These are phyloP conservation scores for Claviceps sp. DNA, from an alignment of 2,329 filamentous ascomycete species.

Conservation along the genomic window DNA sequence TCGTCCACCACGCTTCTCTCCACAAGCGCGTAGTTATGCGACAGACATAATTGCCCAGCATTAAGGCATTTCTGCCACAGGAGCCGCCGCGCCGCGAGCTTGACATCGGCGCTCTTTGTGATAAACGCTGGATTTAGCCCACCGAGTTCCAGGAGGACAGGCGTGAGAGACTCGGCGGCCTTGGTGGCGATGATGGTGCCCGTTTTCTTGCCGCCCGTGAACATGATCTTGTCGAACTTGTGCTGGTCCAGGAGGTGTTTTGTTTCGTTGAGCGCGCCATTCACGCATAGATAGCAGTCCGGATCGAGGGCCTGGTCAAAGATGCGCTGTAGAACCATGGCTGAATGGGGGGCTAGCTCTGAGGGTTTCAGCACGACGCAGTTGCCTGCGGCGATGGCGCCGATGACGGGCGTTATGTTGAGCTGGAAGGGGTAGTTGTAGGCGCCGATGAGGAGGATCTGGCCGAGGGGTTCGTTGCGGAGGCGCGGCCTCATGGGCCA, in stretches of 20 bases:
- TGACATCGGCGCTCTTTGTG: slow-evolving; percentile 67
- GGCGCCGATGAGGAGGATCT: slow-evolving; percentile 73
- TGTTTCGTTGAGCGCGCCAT: slow-evolving; percentile 70
- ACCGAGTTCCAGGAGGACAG: slow-evolving; percentile 79
- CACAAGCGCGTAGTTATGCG: slow-evolving; percentile 82
- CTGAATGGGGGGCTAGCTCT: slow-evolving; percentile 63
- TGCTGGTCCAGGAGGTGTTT: slow-evolving; percentile 61
- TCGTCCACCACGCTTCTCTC: slow-evolving; percentile 58
- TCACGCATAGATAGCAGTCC: slow-evolving; percentile 61
- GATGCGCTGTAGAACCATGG: slow-evolving; percentile 68
- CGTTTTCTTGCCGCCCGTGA: slow-evolving; percentile 69
- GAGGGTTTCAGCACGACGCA: slow-evolving; percentile 85
- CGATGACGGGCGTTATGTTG: slow-evolving; percentile 63
- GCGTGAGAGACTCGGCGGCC: slow-evolving; percentile 78
- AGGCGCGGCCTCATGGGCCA: slow-evolving; percentile 60
- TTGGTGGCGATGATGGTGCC: slow-evolving; percentile 83
- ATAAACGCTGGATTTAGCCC: slow-evolving; percentile 87
- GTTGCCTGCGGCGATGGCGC: slow-evolving; percentile 86
- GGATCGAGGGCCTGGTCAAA: slow-evolving; percentile 64
- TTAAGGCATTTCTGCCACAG: slow-evolving; percentile 83
- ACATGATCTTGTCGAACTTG: slow-evolving; percentile 98
- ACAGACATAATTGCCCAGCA: slow-evolving; percentile 83
- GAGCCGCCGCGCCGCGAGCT: slow-evolving; percentile 68
- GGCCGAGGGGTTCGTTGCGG: slow-evolving; percentile 76
- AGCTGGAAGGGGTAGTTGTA: slow-evolving; percentile 92